Evolutionary conservation across 2,329 filamentous ascomycete genomes (phyloP).

Genomic region (Colletotrichum orchidophilum): DNA sequence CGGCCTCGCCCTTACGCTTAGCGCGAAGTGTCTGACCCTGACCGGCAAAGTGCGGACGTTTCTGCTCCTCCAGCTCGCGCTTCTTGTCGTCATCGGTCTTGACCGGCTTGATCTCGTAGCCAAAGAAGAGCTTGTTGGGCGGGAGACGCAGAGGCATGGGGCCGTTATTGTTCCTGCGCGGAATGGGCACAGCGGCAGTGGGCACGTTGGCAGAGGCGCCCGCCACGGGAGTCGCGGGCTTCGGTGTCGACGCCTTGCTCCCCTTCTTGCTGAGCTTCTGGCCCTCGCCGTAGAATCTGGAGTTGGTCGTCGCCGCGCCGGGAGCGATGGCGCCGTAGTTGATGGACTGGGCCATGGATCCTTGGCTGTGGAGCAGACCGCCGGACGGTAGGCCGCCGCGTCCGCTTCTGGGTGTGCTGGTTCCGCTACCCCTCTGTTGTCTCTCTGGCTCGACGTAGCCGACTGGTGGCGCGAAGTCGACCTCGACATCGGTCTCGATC

Average conservation of each 20-base stretch:
- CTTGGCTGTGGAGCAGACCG: constrained; percentile 82
- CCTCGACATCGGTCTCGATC: constrained; percentile 94
- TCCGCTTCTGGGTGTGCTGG: constrained; percentile 81
- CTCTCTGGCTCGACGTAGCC: constrained; percentile 91
- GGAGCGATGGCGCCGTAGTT: constrained; percentile 94
- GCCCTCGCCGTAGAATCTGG: constrained; percentile 82
- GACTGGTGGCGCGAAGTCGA: constrained; percentile 93
- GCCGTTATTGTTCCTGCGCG: constrained; percentile 76
- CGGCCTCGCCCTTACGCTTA: constrained; percentile 74
- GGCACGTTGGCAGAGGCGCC: constrained; percentile 58
- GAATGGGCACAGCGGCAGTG: constrained; percentile 35
- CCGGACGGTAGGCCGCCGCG: constrained; percentile 70
- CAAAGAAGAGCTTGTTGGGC: constrained; percentile 94
- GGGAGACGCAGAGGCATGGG: constrained; percentile 86
- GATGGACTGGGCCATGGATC: constrained; percentile 97
- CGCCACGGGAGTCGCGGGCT: constrained; percentile 76
- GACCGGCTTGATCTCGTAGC: constrained; percentile 90
- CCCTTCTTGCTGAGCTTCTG: constrained; percentile 89
- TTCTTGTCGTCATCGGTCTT: constrained; percentile 80
- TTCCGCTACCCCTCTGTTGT: constrained; percentile 70
- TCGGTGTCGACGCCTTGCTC: constrained; percentile 78
- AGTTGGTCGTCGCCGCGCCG: constrained; percentile 73
- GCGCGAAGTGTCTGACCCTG: constrained; percentile 82
- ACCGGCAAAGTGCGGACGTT: constrained; percentile 81
- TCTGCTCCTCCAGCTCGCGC: constrained; percentile 69